phyloP scores from a whole-genome alignment of 139 green algal genomes.

The Asterochloris sp. region DNA sequence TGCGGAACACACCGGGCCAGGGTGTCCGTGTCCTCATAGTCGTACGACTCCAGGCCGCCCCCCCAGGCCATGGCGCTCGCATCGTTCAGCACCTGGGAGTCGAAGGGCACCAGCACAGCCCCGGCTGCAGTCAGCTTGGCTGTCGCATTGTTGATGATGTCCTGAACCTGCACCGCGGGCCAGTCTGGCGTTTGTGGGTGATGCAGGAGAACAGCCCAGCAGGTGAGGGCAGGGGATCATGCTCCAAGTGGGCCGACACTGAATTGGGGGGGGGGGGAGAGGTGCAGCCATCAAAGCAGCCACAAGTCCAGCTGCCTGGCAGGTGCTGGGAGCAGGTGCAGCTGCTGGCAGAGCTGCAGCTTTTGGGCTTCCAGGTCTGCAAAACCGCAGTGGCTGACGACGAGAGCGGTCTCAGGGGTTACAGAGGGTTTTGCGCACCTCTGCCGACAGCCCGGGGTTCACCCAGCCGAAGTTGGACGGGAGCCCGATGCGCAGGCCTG shows the following conservation, averaged over 20 bases:
- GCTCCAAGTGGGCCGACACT: too few relatives aligned
- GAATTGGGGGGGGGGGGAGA: too few relatives aligned
- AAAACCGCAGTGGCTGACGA: too few relatives aligned
- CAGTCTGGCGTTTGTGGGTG: too few relatives aligned
- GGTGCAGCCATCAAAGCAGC: too few relatives aligned
- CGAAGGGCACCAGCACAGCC: slow-evolving; percentile 3
- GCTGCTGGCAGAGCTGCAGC: too few relatives aligned
- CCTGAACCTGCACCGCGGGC: background rate
- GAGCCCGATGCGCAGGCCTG: slow-evolving; percentile 5
- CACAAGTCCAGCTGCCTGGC: too few relatives aligned
- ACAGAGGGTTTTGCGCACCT: background rate
- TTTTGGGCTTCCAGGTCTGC: too few relatives aligned
- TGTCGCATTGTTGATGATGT: slow-evolving; percentile 7
- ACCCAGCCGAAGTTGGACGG: slow-evolving; percentile 19
- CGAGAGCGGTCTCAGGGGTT: background rate
- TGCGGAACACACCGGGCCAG: background rate
- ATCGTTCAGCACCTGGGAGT: slow-evolving; percentile 13
- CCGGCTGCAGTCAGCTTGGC: background rate
- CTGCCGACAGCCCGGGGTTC: slow-evolving; percentile 8
- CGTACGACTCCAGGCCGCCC: background rate
- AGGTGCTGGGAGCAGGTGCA: too few relatives aligned
- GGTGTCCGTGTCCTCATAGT: slow-evolving; percentile 13
- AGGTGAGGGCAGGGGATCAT: too few relatives aligned
- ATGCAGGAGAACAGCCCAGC: too few relatives aligned
- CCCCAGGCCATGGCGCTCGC: slow-evolving; percentile 12